Percentiles rank a stretch among this genome's conserved stretches.
Conservation (phyloP, 2,329 filamentous ascomycete genomes). For the Xylaria arbuscula region DNA sequence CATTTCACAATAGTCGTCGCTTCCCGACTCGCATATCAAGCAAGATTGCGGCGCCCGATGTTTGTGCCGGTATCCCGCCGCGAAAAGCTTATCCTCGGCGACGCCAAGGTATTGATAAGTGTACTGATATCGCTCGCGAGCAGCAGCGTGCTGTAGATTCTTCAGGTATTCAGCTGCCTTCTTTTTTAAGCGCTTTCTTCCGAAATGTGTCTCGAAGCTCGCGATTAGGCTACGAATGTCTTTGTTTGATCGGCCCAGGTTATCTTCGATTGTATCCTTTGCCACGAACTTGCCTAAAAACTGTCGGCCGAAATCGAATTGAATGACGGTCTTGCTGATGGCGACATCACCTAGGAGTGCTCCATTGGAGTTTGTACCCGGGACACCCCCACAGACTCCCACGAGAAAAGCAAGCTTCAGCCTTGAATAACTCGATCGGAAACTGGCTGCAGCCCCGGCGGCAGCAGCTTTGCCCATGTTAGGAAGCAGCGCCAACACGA, state of each 20-base stretch:
- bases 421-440: constrained; percentile 34
- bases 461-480: constrained; percentile 45
- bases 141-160: constrained; percentile 19
- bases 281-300: constrained; percentile 38
- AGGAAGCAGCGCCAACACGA: constrained; percentile 48
- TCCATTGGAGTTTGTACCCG: constrained; percentile 32
- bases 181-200: constrained; percentile 25
- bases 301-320: constrained; percentile 49
- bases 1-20: neutral
- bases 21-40: constrained; percentile 8
- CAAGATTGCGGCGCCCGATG: constrained; percentile 23
- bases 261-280: constrained; percentile 42
- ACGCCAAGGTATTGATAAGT: constrained; percentile 33
- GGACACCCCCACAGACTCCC: constrained; percentile 42
- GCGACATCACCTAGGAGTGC: constrained; percentile 46
- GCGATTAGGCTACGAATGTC: constrained; percentile 44
- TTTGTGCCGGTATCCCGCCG: constrained; percentile 37
- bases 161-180: constrained; percentile 29
- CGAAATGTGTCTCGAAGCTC: constrained; percentile 45
- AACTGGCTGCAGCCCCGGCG: constrained; percentile 34
- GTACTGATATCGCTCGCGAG: neutral
- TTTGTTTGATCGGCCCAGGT: constrained; percentile 37
- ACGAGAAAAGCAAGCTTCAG: constrained; percentile 39
- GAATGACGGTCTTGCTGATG: constrained; percentile 46
- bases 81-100: constrained; percentile 37